phyloP scores from a whole-genome alignment of 768 basidiomycete genomes.

The Phylloporus sp. region DNA sequence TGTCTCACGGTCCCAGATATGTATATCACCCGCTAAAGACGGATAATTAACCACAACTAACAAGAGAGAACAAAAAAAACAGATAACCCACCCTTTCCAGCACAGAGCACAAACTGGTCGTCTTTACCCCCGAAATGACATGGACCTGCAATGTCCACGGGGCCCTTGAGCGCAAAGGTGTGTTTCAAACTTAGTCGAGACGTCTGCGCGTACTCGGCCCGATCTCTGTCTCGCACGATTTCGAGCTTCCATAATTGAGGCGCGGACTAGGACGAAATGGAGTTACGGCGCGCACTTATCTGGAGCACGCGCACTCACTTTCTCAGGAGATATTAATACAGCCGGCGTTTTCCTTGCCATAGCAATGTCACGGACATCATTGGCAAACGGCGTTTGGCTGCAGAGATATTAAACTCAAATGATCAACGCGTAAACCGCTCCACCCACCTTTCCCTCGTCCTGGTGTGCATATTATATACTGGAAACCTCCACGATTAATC shows the following conservation, averaged over 20 bases:
- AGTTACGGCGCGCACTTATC: constrained; percentile 4
- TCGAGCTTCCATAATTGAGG: constrained; percentile 77
- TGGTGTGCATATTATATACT: constrained; percentile 47
- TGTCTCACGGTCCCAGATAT: constrained; percentile 83
- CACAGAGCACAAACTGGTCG: constrained; percentile 73
- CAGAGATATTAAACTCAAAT: constrained; percentile 10
- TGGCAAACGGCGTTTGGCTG: constrained; percentile 51
- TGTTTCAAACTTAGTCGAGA: constrained; percentile 45
- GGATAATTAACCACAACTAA: not conserved
- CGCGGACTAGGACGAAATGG: constrained; percentile 45
- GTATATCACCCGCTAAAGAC: constrained; percentile 67
- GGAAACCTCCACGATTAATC: constrained; percentile 1
- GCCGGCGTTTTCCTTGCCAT: constrained; percentile 41
- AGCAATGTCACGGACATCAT: constrained; percentile 50
- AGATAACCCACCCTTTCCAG: constrained; percentile 57
- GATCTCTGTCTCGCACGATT: constrained; percentile 46
- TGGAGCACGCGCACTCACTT: constrained; percentile 16
- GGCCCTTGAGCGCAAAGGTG: constrained; percentile 65
- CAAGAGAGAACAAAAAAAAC: not conserved
- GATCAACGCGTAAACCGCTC: not conserved
- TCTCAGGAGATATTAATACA: constrained; percentile 39
- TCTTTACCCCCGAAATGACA: constrained; percentile 80
- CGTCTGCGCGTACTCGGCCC: constrained; percentile 32
- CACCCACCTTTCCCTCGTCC: constrained; percentile 41
- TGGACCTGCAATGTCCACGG: constrained; percentile 72